phyloP scores from a whole-genome alignment of 345 rosid species.

The Chamaenerion angustifolium region DNA sequence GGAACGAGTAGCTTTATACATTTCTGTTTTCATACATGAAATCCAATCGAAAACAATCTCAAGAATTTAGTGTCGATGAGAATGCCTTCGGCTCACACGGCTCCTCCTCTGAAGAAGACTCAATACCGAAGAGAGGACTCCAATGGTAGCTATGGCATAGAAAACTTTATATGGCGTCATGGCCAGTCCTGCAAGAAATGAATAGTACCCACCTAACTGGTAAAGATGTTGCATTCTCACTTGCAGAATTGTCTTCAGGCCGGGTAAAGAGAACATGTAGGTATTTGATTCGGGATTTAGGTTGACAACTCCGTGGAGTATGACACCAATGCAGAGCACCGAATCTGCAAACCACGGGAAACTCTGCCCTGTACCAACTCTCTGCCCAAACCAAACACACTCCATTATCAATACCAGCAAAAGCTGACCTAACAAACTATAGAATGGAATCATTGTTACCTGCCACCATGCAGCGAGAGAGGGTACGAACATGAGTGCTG shows the following conservation, averaged over 20 bases:
- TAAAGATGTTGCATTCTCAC: conserved; percentile 38
- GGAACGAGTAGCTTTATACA: no score
- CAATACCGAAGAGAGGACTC: conserved; percentile 35
- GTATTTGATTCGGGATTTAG: conserved; percentile 50
- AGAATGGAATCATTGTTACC: conserved; percentile 27
- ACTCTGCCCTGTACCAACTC: conserved; percentile 65
- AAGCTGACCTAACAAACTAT: not conserved
- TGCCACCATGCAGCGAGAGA: conserved; percentile 85
- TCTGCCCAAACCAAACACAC: conserved; percentile 30
- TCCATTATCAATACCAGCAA: not conserved
- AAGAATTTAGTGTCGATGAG: conserved; percentile 49
- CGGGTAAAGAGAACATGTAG: conserved; percentile 28
- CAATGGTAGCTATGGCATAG: conserved; percentile 61
- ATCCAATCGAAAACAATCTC: no score
- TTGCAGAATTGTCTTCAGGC: conserved; percentile 21
- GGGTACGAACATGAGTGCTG: conserved; percentile 76
- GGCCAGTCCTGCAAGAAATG: conserved; percentile 57
- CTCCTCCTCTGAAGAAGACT: conserved; percentile 41
- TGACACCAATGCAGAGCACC: conserved; percentile 49
- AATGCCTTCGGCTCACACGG: conserved; percentile 46
- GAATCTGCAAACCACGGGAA: conserved; percentile 76
- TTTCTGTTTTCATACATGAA: no score
- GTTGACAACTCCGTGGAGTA: conserved; percentile 50
- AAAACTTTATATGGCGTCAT: conserved; percentile 72
- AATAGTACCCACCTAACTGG: conserved; percentile 52